phyloP scores from a whole-genome alignment of 1,284 basidiomycete species.

The Cutaneotrichosporon mucoides region DNA sequence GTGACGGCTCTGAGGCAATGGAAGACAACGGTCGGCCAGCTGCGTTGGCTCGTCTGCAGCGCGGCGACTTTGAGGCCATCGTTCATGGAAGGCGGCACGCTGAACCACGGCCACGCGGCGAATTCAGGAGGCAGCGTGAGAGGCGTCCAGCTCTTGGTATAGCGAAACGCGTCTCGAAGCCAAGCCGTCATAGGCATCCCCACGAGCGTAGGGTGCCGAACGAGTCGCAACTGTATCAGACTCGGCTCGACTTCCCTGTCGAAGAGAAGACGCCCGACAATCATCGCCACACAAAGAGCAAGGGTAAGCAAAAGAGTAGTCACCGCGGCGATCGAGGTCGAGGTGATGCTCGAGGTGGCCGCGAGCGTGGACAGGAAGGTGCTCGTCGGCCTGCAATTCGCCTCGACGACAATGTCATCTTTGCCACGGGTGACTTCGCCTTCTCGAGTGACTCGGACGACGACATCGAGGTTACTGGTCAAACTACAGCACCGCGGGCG shows the following conservation, averaged over 20 bases:
- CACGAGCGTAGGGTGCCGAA: not conserved
- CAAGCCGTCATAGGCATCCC: not conserved
- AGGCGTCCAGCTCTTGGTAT: slow-evolving; percentile 28
- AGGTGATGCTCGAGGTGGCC: not conserved
- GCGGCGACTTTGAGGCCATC: slow-evolving; percentile 43
- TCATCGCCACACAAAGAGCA: not conserved
- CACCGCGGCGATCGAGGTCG: not conserved
- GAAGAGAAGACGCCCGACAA: slow-evolving; percentile 8
- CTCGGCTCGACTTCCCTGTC: slow-evolving; percentile 32
- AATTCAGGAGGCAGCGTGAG: slow-evolving; percentile 1
- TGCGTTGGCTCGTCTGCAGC: slow-evolving; percentile 33
- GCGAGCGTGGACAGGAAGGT: not conserved
- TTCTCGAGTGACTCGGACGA: slow-evolving; percentile 26
- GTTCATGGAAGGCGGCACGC: slow-evolving; percentile 19
- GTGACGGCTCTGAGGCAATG: slow-evolving; percentile 21
- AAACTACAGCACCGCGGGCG: slow-evolving; percentile 2
- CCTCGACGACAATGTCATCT: slow-evolving; percentile 41
- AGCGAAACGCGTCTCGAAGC: slow-evolving; percentile 8
- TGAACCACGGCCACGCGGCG: not conserved
- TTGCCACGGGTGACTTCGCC: slow-evolving; percentile 38
- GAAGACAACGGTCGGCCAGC: slow-evolving; percentile 35
- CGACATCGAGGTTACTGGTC: slow-evolving; percentile 8
- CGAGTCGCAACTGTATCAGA: slow-evolving; percentile 21
- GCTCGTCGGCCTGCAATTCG: slow-evolving; percentile 33
- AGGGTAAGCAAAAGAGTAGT: not conserved